These are phyloP conservation scores for Fomitopsis pinicola DNA, from an alignment of 1,284 basidiomycete species.

Conservation along the genomic window DNA sequence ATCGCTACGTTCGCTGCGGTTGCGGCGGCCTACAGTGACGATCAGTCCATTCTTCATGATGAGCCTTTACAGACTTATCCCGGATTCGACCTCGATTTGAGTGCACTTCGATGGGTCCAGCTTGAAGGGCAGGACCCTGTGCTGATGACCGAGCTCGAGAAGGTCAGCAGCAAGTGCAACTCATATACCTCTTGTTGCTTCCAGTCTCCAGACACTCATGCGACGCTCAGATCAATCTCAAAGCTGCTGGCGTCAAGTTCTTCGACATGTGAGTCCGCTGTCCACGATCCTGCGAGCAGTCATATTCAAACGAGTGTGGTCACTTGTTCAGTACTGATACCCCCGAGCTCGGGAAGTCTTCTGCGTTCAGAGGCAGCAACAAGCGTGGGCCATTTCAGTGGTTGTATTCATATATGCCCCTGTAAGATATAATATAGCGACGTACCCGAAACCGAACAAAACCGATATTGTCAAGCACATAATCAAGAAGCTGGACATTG, in stretches of 20 bases:
- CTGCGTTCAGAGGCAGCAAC: slow-evolving; percentile 30
- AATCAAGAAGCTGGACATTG: slow-evolving; percentile 61
- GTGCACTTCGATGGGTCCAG: slow-evolving; percentile 71
- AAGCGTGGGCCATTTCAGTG: slow-evolving; percentile 32
- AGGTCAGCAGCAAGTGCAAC: slow-evolving; percentile 39
- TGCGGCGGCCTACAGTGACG: slow-evolving; percentile 17
- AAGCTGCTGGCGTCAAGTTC: slow-evolving; percentile 72
- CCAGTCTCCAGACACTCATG: neutral
- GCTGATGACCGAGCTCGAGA: slow-evolving; percentile 82
- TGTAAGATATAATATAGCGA: slow-evolving; percentile 29
- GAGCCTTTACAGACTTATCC: slow-evolving; percentile 18
- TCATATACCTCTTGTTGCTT: slow-evolving; percentile 10
- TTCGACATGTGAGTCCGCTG: slow-evolving; percentile 73
- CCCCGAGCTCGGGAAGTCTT: slow-evolving; percentile 48
- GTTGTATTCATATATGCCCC: neutral
- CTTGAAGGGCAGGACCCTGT: slow-evolving; percentile 63
- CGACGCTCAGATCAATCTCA: slow-evolving; percentile 62
- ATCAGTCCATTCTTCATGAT: slow-evolving; percentile 18
- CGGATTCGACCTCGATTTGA: slow-evolving; percentile 61
- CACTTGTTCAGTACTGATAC: slow-evolving; percentile 64
- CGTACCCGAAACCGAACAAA: slow-evolving; percentile 56
- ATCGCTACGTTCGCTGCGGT: slow-evolving; percentile 13
- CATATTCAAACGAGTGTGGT: slow-evolving; percentile 14
- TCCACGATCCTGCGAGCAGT: neutral
- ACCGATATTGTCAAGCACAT: slow-evolving; percentile 55